Evolutionary conservation across 805 yeast genomes (phyloP), one percentile per base, ranked within the genome.

Genomic region (Kazachstania martiniae): DNA sequence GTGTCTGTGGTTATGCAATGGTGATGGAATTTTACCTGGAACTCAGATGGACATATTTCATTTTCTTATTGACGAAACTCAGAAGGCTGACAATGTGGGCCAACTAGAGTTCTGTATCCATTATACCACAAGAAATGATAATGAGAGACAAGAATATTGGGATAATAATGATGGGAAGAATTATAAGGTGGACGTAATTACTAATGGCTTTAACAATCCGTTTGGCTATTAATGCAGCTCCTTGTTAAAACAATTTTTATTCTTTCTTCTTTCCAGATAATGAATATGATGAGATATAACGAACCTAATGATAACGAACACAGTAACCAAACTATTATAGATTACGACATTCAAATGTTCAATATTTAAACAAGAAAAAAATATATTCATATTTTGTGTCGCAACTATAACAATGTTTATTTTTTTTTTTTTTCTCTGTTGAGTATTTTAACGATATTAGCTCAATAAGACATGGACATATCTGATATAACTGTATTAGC

Each of bases 21-120:
- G 54, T 12, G 53, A 52, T 25, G 43, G 46, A 9, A 39, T 50
- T 4, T 36, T 49, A 10, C 57, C 56, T 4, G 56, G 54, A 5
- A 42, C 50, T 5, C 40, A 47, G 21, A 53, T 53, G 51, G 59
- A 53, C 40, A 35, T 51, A 10, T 53, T 53, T 41, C 44, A 47
- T 25, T 47, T 53, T 35, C 44, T 49, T 15, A 47, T 53, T 21
- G 57, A 52, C 31, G 44, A 42, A 25, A 34, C 39, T 7, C 31
- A 31, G 17, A 35, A 35, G n/a, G 27, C 34, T 1, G 36, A 37
- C 19, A 13, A 34, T n/a, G 34, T 36, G 13, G 47, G 44, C 6
- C 36, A 33, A 19, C 34, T 52, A 19, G 54, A 53, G 34, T 44
- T 53, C 29, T 51, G 56, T 35, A 39, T 52, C 6, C 54, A 47